Conservation (phyloP, 805 yeast species). For the Cyberlindnera mississippiensis region DNA sequence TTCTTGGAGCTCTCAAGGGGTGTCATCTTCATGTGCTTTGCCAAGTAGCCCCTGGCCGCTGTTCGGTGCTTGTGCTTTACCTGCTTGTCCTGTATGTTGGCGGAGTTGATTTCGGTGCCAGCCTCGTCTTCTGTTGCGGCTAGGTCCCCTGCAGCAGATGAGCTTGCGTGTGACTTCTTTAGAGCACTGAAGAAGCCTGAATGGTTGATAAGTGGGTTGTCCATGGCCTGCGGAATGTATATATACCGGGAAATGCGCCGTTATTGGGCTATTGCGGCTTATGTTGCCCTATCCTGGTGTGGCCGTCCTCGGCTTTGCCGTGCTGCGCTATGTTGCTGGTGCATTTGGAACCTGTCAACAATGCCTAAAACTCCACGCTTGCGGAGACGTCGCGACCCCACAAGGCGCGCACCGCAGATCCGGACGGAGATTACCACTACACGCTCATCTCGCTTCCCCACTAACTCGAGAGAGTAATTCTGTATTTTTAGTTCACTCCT, state of each 20-base stretch:
- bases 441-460: too few species aligned
- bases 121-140: not conserved
- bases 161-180: not conserved
- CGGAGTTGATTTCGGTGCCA: not conserved
- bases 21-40: conserved; percentile 19
- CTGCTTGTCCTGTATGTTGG: not conserved
- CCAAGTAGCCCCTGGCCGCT: conserved; percentile 4
- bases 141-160: not conserved
- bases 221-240: conserved; percentile 3
- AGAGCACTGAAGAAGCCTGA: conserved; percentile 8
- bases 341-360: not conserved
- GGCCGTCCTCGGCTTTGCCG: too few species aligned
- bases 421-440: too few species aligned
- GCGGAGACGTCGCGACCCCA: not conserved
- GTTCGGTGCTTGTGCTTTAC: not conserved
- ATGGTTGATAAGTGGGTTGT: conserved; percentile 5
- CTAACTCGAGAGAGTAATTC: too few species aligned
- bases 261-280: too few species aligned
- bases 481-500: not conserved
- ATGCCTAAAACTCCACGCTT: not conserved
- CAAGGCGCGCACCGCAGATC: too few species aligned
- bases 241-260: too few species aligned
- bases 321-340: not conserved
- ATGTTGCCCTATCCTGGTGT: too few species aligned
- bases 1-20: conserved; percentile 10